phyloP scores from a whole-genome alignment of 805 yeast genomes.

The Candida chilensis region DNA sequence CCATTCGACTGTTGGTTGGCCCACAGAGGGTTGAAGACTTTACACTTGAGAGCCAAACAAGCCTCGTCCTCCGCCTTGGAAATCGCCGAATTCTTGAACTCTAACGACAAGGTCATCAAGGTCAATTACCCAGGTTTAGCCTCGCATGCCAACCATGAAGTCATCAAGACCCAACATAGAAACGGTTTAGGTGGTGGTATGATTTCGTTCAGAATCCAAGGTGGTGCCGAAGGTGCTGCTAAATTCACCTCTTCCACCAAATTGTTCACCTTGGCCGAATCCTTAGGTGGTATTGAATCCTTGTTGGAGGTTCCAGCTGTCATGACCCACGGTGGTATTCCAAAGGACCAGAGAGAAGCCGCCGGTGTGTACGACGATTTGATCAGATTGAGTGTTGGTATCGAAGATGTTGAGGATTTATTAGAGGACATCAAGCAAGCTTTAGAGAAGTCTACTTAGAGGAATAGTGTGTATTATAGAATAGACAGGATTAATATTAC shows the following conservation, averaged over 20 bases:
- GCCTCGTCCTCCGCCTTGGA: slow-evolving; percentile 57
- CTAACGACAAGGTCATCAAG: slow-evolving; percentile 42
- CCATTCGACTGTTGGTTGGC: slow-evolving; percentile 91
- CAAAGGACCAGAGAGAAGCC: slow-evolving; percentile 66
- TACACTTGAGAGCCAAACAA: slow-evolving; percentile 70
- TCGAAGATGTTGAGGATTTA: slow-evolving; percentile 75
- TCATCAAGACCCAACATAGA: slow-evolving; percentile 70
- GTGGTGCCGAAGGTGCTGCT: slow-evolving; percentile 72
- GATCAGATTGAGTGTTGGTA: slow-evolving; percentile 78
- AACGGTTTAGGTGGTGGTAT: slow-evolving; percentile 87
- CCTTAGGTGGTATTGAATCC: slow-evolving; percentile 85
- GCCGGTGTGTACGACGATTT: slow-evolving; percentile 78
- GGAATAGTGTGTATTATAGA: no score
- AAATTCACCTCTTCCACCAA: slow-evolving; percentile 66
- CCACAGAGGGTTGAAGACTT: slow-evolving; percentile 84
- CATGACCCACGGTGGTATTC: slow-evolving; percentile 91
- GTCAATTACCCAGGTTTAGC: slow-evolving; percentile 83
- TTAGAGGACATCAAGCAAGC: slow-evolving; percentile 67
- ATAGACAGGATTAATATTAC: no score
- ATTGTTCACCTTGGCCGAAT: slow-evolving; percentile 80
- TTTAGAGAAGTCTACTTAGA: slow-evolving; percentile 26
- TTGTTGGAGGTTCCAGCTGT: slow-evolving; percentile 82
- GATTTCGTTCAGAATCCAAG: slow-evolving; percentile 79
- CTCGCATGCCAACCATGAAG: slow-evolving; percentile 50
- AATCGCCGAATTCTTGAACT: slow-evolving; percentile 56